Base-by-base conservation (phyloP, 163 green algal genomes). In the Prototheca cutis region DNA sequence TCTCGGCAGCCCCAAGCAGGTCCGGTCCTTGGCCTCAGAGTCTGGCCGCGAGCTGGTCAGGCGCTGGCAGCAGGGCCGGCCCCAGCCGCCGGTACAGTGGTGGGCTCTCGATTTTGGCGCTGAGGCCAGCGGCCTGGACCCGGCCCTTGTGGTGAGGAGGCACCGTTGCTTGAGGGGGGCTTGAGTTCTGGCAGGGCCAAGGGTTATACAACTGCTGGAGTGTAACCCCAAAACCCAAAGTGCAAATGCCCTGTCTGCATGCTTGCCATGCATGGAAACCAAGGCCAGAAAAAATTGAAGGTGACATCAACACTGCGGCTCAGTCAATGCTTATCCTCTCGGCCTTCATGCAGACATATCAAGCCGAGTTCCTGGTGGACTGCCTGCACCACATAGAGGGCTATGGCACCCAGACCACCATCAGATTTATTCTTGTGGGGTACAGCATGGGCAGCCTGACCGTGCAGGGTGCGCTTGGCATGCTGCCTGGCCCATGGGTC, bases 381-480 rank as follows among this genome's bases (percentile, higher is more conserved):
- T 68, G 45, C 42, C 45, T 65, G n/a, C 18, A 60, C 3, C 42
- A 61, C 42, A 42, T 60, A 23, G 39, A 34, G 3, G 24, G 7
- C 42, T 28, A 2, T 18, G 19, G 30, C 39, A 30, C 42, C 39
- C 28, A 15, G 19, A 31, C 28, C 40, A 13, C 10, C 27, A 40
- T 4, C n/a, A 30, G 40, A 49, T 4, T 68, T 42, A 19, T 64
- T 29, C 40, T 76, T 2, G 68, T 76, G 39, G 68, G 29, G 0
- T 71, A 71, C 49, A 76, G 68, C 55, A 71, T 71, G 58, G 68
- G 68, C 34, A 58, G 57, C 6, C n/a, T 68, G 40, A 53, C 70
- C 51, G 61, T 61, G 2, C 57, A 65, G 2, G 10, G 25, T 1
- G 48, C 45, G 15, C 10, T 70, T 28, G 5, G 13, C 15, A 33